phyloP scores from a whole-genome alignment of 1,139 yeast genomes.

The Pichia cactophila region DNA sequence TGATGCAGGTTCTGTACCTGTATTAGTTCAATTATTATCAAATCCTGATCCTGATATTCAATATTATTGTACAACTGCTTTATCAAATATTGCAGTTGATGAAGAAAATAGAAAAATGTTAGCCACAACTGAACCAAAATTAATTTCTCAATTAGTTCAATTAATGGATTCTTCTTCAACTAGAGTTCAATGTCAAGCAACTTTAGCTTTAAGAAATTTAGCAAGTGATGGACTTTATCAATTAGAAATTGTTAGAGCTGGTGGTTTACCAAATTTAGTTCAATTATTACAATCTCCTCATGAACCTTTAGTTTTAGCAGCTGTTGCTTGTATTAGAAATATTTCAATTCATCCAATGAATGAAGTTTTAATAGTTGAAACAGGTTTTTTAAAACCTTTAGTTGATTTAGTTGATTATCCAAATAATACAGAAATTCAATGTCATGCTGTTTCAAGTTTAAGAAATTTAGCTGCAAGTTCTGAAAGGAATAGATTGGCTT shows the following conservation, averaged over 20 bases:
- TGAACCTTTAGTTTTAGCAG: slow-evolving; percentile 87
- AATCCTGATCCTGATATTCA: slow-evolving; percentile 94
- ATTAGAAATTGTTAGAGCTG: slow-evolving; percentile 89
- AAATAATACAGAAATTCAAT: slow-evolving; percentile 92
- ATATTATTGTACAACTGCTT: slow-evolving; percentile 95
- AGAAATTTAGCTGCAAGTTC: slow-evolving; percentile 94
- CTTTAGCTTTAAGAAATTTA: slow-evolving; percentile 86
- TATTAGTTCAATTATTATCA: slow-evolving; percentile 78
- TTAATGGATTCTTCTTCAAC: slow-evolving; percentile 88
- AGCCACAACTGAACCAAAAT: slow-evolving; percentile 88
- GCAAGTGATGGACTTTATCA: slow-evolving; percentile 94
- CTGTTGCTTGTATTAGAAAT: slow-evolving; percentile 96
- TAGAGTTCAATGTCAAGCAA: slow-evolving; percentile 96
- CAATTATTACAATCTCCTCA: slow-evolving; percentile 82
- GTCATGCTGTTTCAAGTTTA: slow-evolving; percentile 93
- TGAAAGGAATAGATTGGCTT: slow-evolving; percentile 85
- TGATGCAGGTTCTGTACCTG: slow-evolving; percentile 97
- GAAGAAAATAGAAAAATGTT: slow-evolving; percentile 81
- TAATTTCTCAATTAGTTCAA: slow-evolving; percentile 78
- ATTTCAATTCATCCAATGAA: slow-evolving; percentile 94
- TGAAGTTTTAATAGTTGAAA: slow-evolving; percentile 91
- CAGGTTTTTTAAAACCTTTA: slow-evolving; percentile 87
- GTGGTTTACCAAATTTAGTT: slow-evolving; percentile 89
- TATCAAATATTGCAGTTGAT: slow-evolving; percentile 95
- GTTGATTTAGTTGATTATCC: slow-evolving; percentile 77